phyloP scores from a whole-genome alignment of 768 basidiomycete species.

The Pleurotus platypus region DNA sequence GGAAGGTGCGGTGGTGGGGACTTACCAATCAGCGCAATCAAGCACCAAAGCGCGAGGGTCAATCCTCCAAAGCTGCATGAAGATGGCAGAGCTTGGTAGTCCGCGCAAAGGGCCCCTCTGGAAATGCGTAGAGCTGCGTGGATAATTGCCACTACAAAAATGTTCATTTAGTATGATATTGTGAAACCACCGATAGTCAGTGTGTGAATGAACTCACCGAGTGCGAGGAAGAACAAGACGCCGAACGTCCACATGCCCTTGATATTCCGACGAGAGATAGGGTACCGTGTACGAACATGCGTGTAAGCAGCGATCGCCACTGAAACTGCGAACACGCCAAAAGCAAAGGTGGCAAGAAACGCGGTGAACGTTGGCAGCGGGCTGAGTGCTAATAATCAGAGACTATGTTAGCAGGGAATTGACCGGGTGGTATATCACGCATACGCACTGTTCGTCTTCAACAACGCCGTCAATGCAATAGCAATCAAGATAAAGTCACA shows the following conservation, averaged over 20 bases:
- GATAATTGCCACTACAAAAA: not conserved
- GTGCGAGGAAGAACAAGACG: not conserved
- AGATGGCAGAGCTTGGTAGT: not conserved
- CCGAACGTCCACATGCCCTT: conserved; percentile 1
- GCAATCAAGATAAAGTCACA: conserved; percentile 1
- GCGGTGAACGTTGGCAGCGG: conserved; percentile 1
- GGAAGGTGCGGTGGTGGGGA: not conserved
- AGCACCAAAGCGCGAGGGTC: conserved; percentile 1
- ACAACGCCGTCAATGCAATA: not conserved
- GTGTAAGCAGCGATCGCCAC: not conserved
- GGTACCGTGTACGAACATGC: not conserved
- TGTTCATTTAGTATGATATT: not conserved
- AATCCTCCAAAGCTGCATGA: not conserved
- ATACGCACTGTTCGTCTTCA: conserved; percentile 3
- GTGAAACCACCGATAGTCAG: no score
- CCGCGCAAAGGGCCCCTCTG: not conserved
- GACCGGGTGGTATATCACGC: not conserved
- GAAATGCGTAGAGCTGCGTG: not conserved
- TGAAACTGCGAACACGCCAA: conserved; percentile 3
- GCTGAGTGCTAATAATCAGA: not conserved
- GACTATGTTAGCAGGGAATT: not conserved
- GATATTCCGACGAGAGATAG: conserved; percentile 1
- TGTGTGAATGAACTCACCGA: not conserved
- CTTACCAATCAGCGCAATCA: not conserved
- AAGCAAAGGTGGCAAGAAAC: conserved; percentile 7